Evolutionary conservation across 2,329 filamentous ascomycete species (phyloP).

Genomic region (Aureobasidium melanogenum): DNA sequence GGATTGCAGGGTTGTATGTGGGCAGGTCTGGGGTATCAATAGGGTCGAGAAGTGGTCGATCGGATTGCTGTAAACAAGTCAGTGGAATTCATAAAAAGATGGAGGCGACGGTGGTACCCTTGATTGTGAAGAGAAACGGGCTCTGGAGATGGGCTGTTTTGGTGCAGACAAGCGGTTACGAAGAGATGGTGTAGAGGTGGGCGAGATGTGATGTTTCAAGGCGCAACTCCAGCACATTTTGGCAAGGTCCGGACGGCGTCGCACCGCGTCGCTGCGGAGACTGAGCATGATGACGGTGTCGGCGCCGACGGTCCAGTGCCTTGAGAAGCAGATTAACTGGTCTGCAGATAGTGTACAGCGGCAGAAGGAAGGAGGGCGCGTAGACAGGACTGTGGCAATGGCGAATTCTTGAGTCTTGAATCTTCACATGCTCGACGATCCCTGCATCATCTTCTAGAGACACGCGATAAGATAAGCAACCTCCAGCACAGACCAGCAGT

Average conservation of each 20-base stretch:
- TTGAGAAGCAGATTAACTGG: not conserved
- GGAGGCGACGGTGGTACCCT: not conserved
- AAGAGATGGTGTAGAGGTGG: not conserved
- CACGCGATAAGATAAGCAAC: not conserved
- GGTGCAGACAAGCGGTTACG: not conserved
- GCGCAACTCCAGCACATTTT: constrained; percentile 15
- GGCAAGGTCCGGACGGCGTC: not conserved
- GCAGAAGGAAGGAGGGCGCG: not conserved
- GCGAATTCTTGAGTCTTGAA: not conserved
- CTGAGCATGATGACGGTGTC: not conserved
- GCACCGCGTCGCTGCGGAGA: not conserved
- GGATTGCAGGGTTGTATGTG: not conserved
- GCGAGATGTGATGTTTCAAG: constrained; percentile 2
- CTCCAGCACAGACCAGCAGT: not conserved
- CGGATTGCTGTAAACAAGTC: not conserved
- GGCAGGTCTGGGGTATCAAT: not conserved
- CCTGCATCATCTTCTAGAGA: not conserved
- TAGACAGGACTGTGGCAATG: not conserved
- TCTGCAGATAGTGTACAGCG: not conserved
- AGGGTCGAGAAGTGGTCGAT: not conserved
- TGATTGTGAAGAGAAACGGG: not conserved
- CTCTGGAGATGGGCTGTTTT: not conserved
- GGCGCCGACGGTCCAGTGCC: not conserved
- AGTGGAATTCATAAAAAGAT: not conserved
- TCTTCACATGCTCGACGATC: constrained; percentile 1